Base-by-base conservation (phyloP, 495 filamentous ascomycete species). In the Xylaria flabelliformis region DNA sequence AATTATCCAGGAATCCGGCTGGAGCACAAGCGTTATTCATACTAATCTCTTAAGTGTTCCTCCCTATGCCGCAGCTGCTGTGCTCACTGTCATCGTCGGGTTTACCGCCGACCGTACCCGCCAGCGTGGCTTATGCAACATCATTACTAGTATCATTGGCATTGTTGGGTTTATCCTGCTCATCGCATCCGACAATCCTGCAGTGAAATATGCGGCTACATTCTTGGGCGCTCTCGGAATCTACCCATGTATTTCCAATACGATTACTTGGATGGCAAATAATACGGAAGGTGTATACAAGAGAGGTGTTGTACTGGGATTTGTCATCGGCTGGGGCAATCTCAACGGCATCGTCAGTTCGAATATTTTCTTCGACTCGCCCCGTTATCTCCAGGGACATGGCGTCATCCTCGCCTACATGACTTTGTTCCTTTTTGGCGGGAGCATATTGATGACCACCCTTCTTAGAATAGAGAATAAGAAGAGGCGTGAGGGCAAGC, bases 271-370 rank as follows among this genome's bases (percentile, higher is more conserved):
- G 95, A 81, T 91, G 21, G 89, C 89, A 59, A 98, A 98, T 82
- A 98, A 98, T 74, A 89, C 89, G 32, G 95, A 97, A 81, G 95
- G 95, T 24, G 92, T 94, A 4, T 97, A 97, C 82, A 97, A 97
- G 84, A 88, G 95, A 29, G 95, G 95, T 26, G 90, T 97, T 2
- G 91, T 92, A 0, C 80, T 97, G 3, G 95, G 95, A 0, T 89
- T 97, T 48, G 92, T 97, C 32, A 94, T 97, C 71, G 93, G 93
- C 19, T 97, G 94, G 93, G 95, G 95, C 9, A 98, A 98, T 73
- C 83, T 98, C 29, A 97, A 96, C 81, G 94, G 94, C 21, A 88
- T 97, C 53, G 91, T 97, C 62, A 90, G 87, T 73, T 91, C 88
- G 70, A 95, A 96, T 79, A 94, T 89, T 69, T 89, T 84, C 77